Conservation (phyloP, 768 basidiomycete species). For the Russula emetica region DNA sequence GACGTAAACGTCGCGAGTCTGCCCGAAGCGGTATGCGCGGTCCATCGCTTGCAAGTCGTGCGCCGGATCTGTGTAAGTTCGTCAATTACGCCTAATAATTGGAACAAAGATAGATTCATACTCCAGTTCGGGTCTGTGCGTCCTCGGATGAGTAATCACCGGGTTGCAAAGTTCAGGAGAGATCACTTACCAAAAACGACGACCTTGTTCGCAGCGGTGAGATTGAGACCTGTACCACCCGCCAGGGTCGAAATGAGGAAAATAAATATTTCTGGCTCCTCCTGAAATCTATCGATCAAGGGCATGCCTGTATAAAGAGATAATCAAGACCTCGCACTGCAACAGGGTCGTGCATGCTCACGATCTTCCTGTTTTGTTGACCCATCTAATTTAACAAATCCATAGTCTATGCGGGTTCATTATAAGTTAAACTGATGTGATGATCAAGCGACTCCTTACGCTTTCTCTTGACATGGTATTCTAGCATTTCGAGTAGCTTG, state of each 20-base stretch:
- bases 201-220: slow-evolving; percentile 92
- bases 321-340: slow-evolving; percentile 1
- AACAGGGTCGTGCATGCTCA: slow-evolving; percentile 36
- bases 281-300: slow-evolving; percentile 79
- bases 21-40: slow-evolving; percentile 80
- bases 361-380: slow-evolving; percentile 61
- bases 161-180: neutral
- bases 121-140: slow-evolving; percentile 88
- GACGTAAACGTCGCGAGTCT: slow-evolving; percentile 79
- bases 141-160: neutral
- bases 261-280: slow-evolving; percentile 65
- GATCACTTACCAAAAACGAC: slow-evolving; percentile 68
- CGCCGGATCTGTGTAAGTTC: slow-evolving; percentile 73
- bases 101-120: slow-evolving; percentile 38
- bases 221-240: slow-evolving; percentile 86
- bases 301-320: slow-evolving; percentile 58
- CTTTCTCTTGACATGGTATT: slow-evolving; percentile 60
- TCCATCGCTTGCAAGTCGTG: slow-evolving; percentile 95
- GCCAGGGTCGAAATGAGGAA: slow-evolving; percentile 90
- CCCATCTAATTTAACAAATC: slow-evolving; percentile 78
- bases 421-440: slow-evolving; percentile 25
- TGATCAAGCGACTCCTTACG: slow-evolving; percentile 37
- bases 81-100: neutral
- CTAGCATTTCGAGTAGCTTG: slow-evolving; percentile 81
- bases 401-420: slow-evolving; percentile 37